Evolutionary conservation across 495 filamentous ascomycete species (phyloP).

Genomic region (Neurospora cerealis): DNA sequence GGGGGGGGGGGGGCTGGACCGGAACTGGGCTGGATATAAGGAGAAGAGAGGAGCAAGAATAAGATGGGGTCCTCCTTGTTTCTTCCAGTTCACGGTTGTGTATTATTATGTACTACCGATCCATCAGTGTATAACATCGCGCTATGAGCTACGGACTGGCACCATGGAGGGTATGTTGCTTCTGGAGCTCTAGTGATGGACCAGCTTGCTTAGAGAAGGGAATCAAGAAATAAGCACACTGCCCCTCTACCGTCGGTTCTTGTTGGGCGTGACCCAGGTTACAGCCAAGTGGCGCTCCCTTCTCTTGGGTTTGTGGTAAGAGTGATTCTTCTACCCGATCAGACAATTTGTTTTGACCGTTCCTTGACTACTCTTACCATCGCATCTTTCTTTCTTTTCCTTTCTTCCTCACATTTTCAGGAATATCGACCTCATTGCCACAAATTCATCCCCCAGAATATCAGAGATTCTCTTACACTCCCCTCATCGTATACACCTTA

Average conservation of each 20-base stretch:
- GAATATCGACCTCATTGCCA: not conserved
- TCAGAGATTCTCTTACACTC: not conserved
- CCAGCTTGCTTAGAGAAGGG: not conserved
- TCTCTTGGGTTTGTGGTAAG: not conserved
- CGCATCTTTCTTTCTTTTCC: not conserved
- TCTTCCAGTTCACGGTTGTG: not conserved
- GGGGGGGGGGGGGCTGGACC: not conserved
- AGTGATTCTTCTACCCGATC: not conserved
- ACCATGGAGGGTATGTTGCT: not conserved
- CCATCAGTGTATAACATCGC: constrained; percentile 9
- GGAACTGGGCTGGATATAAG: not conserved
- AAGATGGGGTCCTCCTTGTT: not conserved
- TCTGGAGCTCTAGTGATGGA: not conserved
- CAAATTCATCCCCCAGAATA: too few species aligned
- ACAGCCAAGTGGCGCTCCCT: not conserved
- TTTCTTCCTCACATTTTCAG: not conserved
- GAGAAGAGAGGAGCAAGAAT: not conserved
- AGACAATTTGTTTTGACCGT: not conserved
- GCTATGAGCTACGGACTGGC: not conserved
- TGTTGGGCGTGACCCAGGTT: not conserved
- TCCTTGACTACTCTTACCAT: not conserved
- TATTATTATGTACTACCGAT: constrained; percentile 10
- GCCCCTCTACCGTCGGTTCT: constrained; percentile 1
- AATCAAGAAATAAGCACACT: not conserved
- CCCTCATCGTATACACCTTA: not conserved